Evolutionary conservation across 495 filamentous ascomycete genomes (phyloP).

Genomic region (Penicillium angulare): DNA sequence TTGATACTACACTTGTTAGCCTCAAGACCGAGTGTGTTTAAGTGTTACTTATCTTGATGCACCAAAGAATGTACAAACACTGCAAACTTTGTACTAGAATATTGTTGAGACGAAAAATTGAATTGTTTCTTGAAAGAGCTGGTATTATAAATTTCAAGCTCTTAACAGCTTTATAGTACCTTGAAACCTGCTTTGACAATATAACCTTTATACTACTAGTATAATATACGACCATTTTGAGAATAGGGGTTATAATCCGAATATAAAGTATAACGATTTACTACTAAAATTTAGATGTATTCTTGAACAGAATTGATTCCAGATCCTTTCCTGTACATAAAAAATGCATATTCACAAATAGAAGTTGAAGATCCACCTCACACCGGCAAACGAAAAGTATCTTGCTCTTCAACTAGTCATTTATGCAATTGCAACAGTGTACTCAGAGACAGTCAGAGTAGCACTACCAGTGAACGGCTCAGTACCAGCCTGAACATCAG

Average conservation of each 20-base stretch:
- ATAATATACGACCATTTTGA: too few relatives aligned
- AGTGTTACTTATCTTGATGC: not conserved
- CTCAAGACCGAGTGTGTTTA: slow-evolving; percentile 52
- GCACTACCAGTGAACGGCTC: slow-evolving; percentile 54
- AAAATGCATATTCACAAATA: not conserved
- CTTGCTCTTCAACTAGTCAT: not conserved
- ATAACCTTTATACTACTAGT: too few relatives aligned
- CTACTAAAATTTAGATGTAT: too few relatives aligned
- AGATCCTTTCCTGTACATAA: not conserved
- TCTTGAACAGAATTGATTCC: not conserved
- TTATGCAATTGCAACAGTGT: slow-evolving; percentile 43
- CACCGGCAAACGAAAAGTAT: not conserved
- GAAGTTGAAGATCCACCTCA: not conserved
- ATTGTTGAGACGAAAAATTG: not conserved
- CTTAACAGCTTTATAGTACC: not conserved
- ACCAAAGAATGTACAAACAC: not conserved
- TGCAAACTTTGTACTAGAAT: not conserved
- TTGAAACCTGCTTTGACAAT: too few relatives aligned
- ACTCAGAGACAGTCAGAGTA: slow-evolving; percentile 34
- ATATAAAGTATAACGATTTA: too few relatives aligned
- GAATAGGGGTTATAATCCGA: too few relatives aligned
- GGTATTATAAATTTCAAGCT: not conserved
- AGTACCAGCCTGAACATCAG: slow-evolving; percentile 54
- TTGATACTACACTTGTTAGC: slow-evolving; percentile 17
- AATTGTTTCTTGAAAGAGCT: not conserved